These are phyloP conservation scores for Exidia glandulosa DNA, from an alignment of 768 basidiomycete genomes.

Conservation along the genomic window DNA sequence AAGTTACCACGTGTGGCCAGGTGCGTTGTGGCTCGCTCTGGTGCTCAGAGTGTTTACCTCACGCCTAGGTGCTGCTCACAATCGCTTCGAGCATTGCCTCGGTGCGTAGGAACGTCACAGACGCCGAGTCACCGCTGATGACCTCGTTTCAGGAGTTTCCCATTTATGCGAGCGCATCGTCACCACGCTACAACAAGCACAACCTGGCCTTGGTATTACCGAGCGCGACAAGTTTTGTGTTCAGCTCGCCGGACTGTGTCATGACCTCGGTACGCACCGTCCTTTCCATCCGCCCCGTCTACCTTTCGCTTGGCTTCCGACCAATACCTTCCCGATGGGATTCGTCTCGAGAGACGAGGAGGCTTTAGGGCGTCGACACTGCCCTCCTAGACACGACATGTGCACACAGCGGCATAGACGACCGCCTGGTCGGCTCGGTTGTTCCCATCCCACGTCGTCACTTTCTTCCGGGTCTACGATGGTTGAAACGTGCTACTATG, in stretches of 20 bases:
- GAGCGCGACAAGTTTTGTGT: conserved; percentile 67
- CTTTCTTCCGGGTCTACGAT: neutral
- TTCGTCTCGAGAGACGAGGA: too few species aligned
- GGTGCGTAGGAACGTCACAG: conserved; percentile 34
- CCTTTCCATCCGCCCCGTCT: neutral
- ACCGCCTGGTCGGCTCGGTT: too few species aligned
- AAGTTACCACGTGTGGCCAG: conserved; percentile 60
- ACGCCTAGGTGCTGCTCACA: conserved; percentile 54
- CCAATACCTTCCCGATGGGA: too few species aligned
- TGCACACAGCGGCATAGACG: too few species aligned
- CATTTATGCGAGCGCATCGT: conserved; percentile 59
- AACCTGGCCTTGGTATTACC: conserved; percentile 54
- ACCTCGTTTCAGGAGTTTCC: conserved; percentile 47
- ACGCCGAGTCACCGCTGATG: neutral
- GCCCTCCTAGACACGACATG: too few species aligned
- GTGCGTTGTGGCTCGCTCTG: neutral
- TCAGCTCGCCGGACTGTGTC: conserved; percentile 70
- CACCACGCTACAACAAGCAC: conserved; percentile 40
- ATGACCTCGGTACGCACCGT: conserved; percentile 40
- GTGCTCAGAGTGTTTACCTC: neutral
- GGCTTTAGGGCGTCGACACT: too few species aligned
- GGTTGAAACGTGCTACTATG: neutral
- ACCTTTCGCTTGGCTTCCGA: too few species aligned
- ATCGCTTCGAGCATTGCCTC: conserved; percentile 75
- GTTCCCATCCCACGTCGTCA: too few species aligned